phyloP scores from a whole-genome alignment of 2,329 filamentous ascomycete species.

The Pyrenochaeta sp. region DNA sequence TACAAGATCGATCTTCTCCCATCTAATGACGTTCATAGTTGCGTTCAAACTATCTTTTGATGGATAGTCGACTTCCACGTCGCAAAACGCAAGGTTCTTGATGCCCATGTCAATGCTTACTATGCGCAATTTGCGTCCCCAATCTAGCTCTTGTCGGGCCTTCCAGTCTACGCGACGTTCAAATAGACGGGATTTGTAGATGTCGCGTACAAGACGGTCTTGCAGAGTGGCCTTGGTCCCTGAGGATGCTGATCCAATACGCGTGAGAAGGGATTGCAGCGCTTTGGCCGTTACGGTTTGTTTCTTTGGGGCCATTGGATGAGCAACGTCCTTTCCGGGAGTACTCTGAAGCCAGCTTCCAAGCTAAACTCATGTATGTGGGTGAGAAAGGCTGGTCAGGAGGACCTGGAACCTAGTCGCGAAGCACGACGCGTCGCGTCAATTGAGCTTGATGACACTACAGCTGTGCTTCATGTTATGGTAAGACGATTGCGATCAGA shows the following conservation, averaged over 20 bases:
- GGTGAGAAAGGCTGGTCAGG: too few relatives aligned
- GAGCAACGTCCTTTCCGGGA: too few relatives aligned
- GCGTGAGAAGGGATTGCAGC: conserved; percentile 66
- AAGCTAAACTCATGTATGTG: too few relatives aligned
- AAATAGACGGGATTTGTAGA: conserved; percentile 19
- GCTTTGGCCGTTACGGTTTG: conserved; percentile 54
- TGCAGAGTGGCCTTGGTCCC: conserved; percentile 67
- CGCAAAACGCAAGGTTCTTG: conserved; percentile 78
- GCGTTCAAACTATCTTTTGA: conserved; percentile 11
- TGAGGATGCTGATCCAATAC: conserved; percentile 65
- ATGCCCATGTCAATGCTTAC: conserved; percentile 87
- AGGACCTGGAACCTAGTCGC: too few relatives aligned
- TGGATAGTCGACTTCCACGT: conserved; percentile 55
- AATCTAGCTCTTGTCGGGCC: conserved; percentile 29
- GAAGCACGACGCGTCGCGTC: too few relatives aligned
- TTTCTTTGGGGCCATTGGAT: conserved; percentile 25
- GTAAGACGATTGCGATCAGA: too few relatives aligned
- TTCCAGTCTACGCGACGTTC: conserved; percentile 3
- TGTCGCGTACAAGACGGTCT: conserved; percentile 57
- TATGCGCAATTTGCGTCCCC: conserved; percentile 52
- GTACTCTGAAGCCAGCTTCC: too few relatives aligned
- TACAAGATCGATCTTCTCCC: conserved; percentile 42
- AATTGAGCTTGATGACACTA: too few relatives aligned
- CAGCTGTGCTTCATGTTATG: too few relatives aligned
- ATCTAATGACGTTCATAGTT: conserved; percentile 35